phyloP scores from a whole-genome alignment of 495 filamentous ascomycete genomes.

The Clavariopsis aquatica region DNA sequence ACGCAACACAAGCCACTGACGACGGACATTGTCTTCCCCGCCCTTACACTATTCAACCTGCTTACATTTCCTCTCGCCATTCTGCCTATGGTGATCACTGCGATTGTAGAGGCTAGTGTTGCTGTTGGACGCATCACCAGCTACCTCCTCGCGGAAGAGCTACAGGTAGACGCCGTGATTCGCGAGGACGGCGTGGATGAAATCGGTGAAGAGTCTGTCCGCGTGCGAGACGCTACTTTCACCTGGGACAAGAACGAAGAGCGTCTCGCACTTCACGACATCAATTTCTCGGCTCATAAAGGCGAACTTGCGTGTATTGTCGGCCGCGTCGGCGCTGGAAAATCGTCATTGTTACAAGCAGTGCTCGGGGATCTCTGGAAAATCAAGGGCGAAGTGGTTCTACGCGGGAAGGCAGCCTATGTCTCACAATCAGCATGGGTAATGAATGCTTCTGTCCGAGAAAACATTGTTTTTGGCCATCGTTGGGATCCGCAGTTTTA shows the following conservation, averaged over 20 bases:
- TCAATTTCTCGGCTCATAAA: constrained; percentile 84
- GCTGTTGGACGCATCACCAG: constrained; percentile 83
- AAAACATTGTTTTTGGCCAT: constrained; percentile 97
- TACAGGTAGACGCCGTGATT: constrained; percentile 80
- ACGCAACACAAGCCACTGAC: constrained; percentile 78
- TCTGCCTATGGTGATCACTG: constrained; percentile 96
- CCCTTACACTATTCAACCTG: constrained; percentile 86
- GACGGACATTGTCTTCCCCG: constrained; percentile 94
- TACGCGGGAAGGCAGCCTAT: constrained; percentile 83
- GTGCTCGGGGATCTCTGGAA: constrained; percentile 92
- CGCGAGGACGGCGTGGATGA: constrained; percentile 67
- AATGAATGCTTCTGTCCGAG: constrained; percentile 94
- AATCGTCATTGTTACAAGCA: constrained; percentile 86
- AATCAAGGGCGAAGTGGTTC: constrained; percentile 75
- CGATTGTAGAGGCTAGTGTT: constrained; percentile 93
- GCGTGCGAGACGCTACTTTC: constrained; percentile 81
- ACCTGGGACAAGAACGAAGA: constrained; percentile 86
- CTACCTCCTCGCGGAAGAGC: constrained; percentile 84
- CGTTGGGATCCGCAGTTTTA: constrained; percentile 95
- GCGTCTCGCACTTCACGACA: constrained; percentile 65
- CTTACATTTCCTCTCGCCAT: constrained; percentile 94
- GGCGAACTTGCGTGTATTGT: constrained; percentile 92
- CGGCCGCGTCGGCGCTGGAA: constrained; percentile 91
- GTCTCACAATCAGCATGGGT: constrained; percentile 93
- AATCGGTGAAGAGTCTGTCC: constrained; percentile 78